Evolutionary conservation across 352 stramenopile genomes (phyloP), one percentile per base, ranked within the genome.

Genomic region (Lagenidium giganteum): DNA sequence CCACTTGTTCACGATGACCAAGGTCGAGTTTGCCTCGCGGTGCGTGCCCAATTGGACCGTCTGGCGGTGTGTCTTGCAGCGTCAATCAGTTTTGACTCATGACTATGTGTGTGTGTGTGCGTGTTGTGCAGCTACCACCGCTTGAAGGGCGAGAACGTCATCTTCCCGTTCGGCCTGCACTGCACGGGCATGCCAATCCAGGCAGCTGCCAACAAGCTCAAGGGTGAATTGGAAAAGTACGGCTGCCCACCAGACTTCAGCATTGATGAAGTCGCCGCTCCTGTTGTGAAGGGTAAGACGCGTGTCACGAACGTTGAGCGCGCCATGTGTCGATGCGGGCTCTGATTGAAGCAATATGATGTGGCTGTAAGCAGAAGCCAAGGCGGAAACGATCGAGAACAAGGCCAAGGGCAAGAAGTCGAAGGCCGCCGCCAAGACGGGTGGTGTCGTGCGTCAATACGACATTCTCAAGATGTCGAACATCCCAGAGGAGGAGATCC

Each of bases 171-270:
- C 78, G 95, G 79, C 7, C 98, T 99, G 55, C 97, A 99, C 76
- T 99, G 96, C 78, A 99, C 97, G 16, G 97, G 97, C 45, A 99
- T 99, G 96, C 97, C 97, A 18, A 99, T 99, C 71, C 96, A 99
- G 78, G 95, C 91, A 3, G 96, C 97, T 11, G 97, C 97, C 17
- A 99, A 99, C 78, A 99, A 99, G 76, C 83, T 99, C 42, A 98
- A 98, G 78, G 75, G 76, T 18, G 97, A 99, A 79, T 92, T 99
- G 37, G 83, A 90, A 49, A 57, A 68, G 28, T 99, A 83, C 61
- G 96, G 96, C 35, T 91, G 64, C 51, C 97, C 96, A 26, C 96
- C 96, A 1, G 62, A 96, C 50, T 99, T 99, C 50, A 81, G 83
- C 20, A 69, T 83, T 8, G 71, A 78, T n/a, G 72, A 77, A 17